Evolutionary conservation across 805 yeast genomes (phyloP).

Genomic region (Metschnikowia henanensis): DNA sequence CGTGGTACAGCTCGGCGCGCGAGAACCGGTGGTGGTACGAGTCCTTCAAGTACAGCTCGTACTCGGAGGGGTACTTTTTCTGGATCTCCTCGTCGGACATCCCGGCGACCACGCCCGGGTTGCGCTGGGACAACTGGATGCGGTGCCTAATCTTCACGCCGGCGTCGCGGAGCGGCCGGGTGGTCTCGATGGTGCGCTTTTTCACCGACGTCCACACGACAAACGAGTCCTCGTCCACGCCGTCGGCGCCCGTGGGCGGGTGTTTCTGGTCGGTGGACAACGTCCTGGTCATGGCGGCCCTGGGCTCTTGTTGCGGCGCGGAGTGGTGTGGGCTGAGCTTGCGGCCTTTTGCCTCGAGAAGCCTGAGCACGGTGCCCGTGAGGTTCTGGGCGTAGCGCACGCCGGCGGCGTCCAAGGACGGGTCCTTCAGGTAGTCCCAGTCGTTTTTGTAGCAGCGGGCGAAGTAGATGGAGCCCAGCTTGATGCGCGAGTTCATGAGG

Average conservation of each 20-base stretch:
- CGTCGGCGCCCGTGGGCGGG: constrained; percentile 53
- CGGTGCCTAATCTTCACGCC: constrained; percentile 72
- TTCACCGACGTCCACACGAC: constrained; percentile 97
- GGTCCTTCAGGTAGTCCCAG: constrained; percentile 69
- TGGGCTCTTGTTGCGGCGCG: neutral
- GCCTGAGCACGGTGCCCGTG: constrained; percentile 51
- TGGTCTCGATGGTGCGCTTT: constrained; percentile 78
- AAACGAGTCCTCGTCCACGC: constrained; percentile 58
- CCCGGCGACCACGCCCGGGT: constrained; percentile 85
- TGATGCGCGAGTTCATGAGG: constrained; percentile 86
- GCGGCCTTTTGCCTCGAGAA: constrained; percentile 37
- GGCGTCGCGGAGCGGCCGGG: constrained; percentile 59
- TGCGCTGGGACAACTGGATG: constrained; percentile 80
- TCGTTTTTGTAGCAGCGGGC: constrained; percentile 72
- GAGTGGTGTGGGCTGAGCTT: constrained; percentile 17
- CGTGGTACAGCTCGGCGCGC: constrained; percentile 94
- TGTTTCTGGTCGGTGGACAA: constrained; percentile 39
- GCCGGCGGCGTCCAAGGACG: constrained; percentile 78
- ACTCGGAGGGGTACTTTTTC: constrained; percentile 66
- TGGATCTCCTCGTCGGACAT: constrained; percentile 60
- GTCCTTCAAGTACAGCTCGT: constrained; percentile 60
- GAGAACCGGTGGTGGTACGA: constrained; percentile 94
- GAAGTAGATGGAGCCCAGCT: constrained; percentile 87
- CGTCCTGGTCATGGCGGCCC: constrained; percentile 11
- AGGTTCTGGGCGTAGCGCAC: constrained; percentile 62